phyloP scores from a whole-genome alignment of 768 basidiomycete genomes.

The Lactarius indigo region DNA sequence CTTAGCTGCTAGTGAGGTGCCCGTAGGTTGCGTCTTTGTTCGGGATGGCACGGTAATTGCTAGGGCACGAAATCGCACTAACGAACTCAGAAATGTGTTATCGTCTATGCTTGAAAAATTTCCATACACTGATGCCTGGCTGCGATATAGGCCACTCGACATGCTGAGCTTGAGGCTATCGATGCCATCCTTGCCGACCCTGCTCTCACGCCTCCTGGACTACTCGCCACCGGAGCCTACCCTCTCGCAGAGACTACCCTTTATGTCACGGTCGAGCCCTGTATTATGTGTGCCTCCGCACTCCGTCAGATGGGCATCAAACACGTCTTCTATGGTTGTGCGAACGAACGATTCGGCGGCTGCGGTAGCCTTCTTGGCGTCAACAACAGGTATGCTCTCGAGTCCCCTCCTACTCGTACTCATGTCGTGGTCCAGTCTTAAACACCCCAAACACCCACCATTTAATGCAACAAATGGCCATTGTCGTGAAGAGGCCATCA shows the following conservation, averaged over 20 bases:
- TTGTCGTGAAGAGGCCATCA: constrained; percentile 54
- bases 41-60: constrained; percentile 75
- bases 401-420: not conserved
- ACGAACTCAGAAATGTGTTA: constrained; percentile 83
- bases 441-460: constrained; percentile 64
- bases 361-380: constrained; percentile 93
- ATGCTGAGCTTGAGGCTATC: constrained; percentile 97
- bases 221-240: constrained; percentile 35
- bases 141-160: constrained; percentile 76
- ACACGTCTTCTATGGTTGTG: constrained; percentile 89
- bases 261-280: constrained; percentile 98
- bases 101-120: constrained; percentile 23
- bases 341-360: constrained; percentile 94
- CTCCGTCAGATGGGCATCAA: constrained; percentile 90
- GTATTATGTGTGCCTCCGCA: constrained; percentile 98
- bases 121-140: constrained; percentile 15
- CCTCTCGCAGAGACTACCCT: constrained; percentile 78
- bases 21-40: constrained; percentile 95
- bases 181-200: constrained; percentile 74
- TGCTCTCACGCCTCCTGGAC: constrained; percentile 48
- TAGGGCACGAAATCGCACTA: constrained; percentile 87
- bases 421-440: constrained; percentile 42
- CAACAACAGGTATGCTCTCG: constrained; percentile 59
- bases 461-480: constrained; percentile 63
- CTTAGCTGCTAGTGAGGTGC: constrained; percentile 79